Base-by-base conservation (phyloP, 1,139 yeast species). In the Groenewaldozyma sp. region DNA sequence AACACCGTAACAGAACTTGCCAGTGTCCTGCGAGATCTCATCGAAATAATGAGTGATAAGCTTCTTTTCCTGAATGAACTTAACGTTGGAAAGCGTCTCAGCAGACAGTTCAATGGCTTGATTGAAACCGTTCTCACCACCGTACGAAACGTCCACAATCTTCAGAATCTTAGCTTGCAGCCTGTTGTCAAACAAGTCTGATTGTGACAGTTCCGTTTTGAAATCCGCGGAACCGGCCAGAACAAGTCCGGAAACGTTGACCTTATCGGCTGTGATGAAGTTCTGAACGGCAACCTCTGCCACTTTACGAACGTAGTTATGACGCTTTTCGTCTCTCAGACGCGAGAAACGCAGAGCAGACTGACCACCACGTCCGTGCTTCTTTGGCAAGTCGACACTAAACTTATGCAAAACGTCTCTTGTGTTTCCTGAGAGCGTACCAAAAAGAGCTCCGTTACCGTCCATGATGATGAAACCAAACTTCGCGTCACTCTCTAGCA, bases 301-400 rank as follows among this genome's bases (percentile, higher is more conserved):
- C 35, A 91, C 98, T 62, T 91, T 91, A 67, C 98, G 78, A 45
- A 91, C 94, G 67, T 91, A 91, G 65, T 91, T 91, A 67, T 93
- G 98, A 71, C 98, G 86, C 65, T 91, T 91, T 69, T 93, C 98
- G 55, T 91, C 98, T 76, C 98, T 83, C 64, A 91, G 75, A 73
- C 98, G 88, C 34, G 96, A 82, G 72, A 91, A 91, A 84, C 98
- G 97, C 53, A 91, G 63, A 35, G 98, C 98, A 47, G 98, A 91
- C 71, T 91, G 98, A 81, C 98, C 98, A 82, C 98, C 98, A 74
- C 98, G 83, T 56, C 98, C 98, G 72, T 91, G 98, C 83, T 91
- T 91, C 71, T 91, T 91, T 53, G 98, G 98, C 58, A 91, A 73
- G 64, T 91, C 98, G 44, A 91, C 98, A 2, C 95, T 82, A 67